A percentile compares a stretch with the other conserved stretches of the same genome.
These are phyloP conservation scores for Raphanus sativus DNA, from an alignment of 345 rosid species.

Conservation along the genomic window DNA sequence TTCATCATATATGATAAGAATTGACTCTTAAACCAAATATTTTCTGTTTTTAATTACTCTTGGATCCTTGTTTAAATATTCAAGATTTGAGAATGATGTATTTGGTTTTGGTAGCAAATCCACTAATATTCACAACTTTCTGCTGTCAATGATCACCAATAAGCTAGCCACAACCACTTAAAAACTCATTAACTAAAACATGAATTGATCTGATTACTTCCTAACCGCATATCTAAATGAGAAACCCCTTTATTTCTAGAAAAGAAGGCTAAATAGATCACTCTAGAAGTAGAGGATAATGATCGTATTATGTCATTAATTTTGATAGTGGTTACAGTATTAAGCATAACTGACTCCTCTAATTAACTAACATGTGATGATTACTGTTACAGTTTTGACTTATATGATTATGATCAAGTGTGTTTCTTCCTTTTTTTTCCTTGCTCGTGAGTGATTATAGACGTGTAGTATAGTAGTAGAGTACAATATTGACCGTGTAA, in stretches of 20 bases:
- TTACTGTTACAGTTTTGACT: slow-evolving; percentile 14
- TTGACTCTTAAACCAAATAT: slow-evolving; percentile 33
- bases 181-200: not conserved
- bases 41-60: not conserved
- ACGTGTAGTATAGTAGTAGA: not conserved
- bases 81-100: slow-evolving; percentile 18
- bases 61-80: not conserved
- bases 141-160: slow-evolving; percentile 19
- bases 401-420: slow-evolving; percentile 27
- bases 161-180: slow-evolving; percentile 25
- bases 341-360: slow-evolving; percentile 8
- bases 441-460: slow-evolving; percentile 9
- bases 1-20: slow-evolving; percentile 26
- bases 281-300: slow-evolving; percentile 11
- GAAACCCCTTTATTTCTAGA: not conserved
- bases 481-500: not conserved
- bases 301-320: slow-evolving; percentile 24
- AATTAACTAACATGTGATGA: slow-evolving; percentile 15
- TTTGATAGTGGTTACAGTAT: slow-evolving; percentile 31
- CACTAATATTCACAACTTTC: slow-evolving; percentile 27
- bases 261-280: not conserved
- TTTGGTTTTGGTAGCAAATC: slow-evolving; percentile 33
- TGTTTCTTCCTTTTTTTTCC: not conserved
- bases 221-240: slow-evolving; percentile 10
- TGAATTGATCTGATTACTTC: slow-evolving; percentile 16